Evolutionary conservation across 257 asterid genomes (phyloP).

Genomic region (Eucommia ulmoides): DNA sequence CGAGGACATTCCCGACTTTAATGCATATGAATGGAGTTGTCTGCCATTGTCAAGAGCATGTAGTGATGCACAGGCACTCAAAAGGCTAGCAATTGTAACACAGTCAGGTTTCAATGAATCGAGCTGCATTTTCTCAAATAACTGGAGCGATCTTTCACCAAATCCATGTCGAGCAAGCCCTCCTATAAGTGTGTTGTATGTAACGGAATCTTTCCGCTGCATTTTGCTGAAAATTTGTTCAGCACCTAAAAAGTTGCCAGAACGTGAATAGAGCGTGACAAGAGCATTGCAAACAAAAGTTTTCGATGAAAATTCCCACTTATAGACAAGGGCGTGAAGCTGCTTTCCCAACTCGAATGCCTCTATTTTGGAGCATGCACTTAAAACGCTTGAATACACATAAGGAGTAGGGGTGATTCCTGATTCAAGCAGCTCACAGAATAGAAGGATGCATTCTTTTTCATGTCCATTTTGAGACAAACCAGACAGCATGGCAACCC

Average conservation of each 20-base stretch:
- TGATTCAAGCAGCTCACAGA: constrained; percentile 2
- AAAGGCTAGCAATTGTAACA: constrained; percentile 1
- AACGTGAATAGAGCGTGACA: not conserved
- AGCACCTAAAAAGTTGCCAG: constrained; percentile 1
- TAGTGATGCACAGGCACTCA: not conserved
- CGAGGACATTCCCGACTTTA: not conserved
- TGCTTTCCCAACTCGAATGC: not conserved
- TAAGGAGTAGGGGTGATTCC: not conserved
- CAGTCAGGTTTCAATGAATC: constrained; percentile 4
- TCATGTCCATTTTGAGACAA: constrained; percentile 1
- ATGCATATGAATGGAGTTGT: not conserved
- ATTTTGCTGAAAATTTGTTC: not conserved
- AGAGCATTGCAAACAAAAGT: constrained; percentile 3
- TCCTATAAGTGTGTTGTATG: not conserved
- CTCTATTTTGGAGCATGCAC: not conserved
- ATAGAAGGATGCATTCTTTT: not conserved
- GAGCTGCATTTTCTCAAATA: constrained; percentile 2
- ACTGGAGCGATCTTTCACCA: not conserved
- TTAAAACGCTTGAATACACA: not conserved
- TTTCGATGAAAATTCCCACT: constrained; percentile 1
- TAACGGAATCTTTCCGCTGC: not conserved
- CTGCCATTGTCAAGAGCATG: not conserved
- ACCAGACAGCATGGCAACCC: constrained; percentile 4
- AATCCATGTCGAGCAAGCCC: constrained; percentile 3
- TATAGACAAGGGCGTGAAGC: constrained; percentile 1